Evolutionary conservation across 1,284 basidiomycete genomes (phyloP), one percentile per base, ranked within the genome.

Genomic region (Singerocomus inundabilis): DNA sequence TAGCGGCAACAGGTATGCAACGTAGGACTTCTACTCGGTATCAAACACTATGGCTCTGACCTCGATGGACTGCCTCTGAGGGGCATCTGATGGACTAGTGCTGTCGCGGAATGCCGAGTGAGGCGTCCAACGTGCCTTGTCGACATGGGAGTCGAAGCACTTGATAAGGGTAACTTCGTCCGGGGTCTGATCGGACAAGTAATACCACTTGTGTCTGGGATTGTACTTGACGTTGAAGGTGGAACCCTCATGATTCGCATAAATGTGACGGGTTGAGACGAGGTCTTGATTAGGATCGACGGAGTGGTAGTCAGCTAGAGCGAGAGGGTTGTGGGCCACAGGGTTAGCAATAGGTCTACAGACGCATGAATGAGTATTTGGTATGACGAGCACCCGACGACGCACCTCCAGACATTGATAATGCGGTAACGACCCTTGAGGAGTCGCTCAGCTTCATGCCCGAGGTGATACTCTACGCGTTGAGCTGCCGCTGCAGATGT

Each of bases 361-460:
- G 18, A 40, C 5, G 2, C 3, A 15, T 58, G 29, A 55, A 44
- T 11, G 12, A 6, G 3, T 38, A 16, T 5, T n/a, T 15, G 7
- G 2, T 11, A 24, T 32, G 4, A 31, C 2, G 2, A 28, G 24
- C 10, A 24, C 6, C 1, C 4, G 10, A 21, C 10, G 16, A 26
- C 57, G 21, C 10, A 67, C 64, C 64, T 67, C 80, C 79, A 81
- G 48, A 80, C 70, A 59, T 81, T 81, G 70, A 81, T 75, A 53
- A 81, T 72, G 51, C 75, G 76, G 28, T 73, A 72, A 33, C 76
- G 75, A 16, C 67, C 62, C 56, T 73, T 64, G 40, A 74, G 60
- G 12, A 72, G 65, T 10, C 66, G 64, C 15, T 73, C 70, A 0
- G 72, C 74, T 8, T 75, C 74, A 10, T 66, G 62, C 2, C 60